Evolutionary conservation across 768 basidiomycete genomes (phyloP), one percentile per base, ranked within the genome.

Genomic region (Daedaleopsis nitida): DNA sequence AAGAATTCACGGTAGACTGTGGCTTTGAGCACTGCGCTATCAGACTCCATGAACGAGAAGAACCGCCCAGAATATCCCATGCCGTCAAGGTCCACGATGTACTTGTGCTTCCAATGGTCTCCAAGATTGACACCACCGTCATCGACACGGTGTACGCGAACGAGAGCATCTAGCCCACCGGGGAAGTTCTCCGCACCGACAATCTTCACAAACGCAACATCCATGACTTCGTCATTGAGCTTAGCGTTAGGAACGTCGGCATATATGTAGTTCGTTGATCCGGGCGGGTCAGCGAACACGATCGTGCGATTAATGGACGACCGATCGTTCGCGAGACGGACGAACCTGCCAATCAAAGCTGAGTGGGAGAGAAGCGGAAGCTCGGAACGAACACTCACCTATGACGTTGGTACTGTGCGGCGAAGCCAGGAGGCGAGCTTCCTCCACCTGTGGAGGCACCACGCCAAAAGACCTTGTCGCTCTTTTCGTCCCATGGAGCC

Each of bases 371-470:
- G 27, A 9, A 56, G 47, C 51, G 32, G 19, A 38, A 12, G 56
- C 52, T 53, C 59, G 47, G 60, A 52, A 69, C 34, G 59, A 51
- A 49, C 12, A 69, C 70, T 43, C 64, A 89, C 87, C 94, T 81
- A 72, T 97, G 95, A 48, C 95, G 83, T 61, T 98, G 95, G 66
- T 95, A 97, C 64, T 86, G 83, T 2, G 85, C 76, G 2, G 91
- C 77, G 70, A 92, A 96, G 0, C 95, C 94, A 0, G 86, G 84
- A 1, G 95, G 95, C 42, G 88, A 88, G 63, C 83, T 91, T 34
- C 95, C 95, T 1, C 96, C 96, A 57, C 97, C 97, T 0, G 96
- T 98, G 0, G 94, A 96, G 2, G 95, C 94, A 12, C 97, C 97
- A 48, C 97, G 79, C 94, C 96, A 99, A 73, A 96, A 96, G 44